phyloP scores from a whole-genome alignment of 2,329 filamentous ascomycete species.

The Colletotrichum chrysophilum region DNA sequence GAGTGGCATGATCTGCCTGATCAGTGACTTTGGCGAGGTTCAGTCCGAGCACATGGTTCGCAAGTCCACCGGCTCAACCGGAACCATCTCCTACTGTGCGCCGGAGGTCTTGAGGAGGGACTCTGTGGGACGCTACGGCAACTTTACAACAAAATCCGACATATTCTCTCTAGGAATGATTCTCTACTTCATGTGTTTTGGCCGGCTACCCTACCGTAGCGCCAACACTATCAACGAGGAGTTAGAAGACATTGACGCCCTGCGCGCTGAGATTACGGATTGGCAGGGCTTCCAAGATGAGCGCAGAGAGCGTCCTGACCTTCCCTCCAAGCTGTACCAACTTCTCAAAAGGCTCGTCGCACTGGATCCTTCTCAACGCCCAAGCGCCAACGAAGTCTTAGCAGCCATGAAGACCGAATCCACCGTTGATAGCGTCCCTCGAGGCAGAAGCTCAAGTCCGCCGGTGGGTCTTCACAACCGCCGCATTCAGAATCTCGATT shows the following conservation, averaged over 20 bases:
- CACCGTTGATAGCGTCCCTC: constrained; percentile 46
- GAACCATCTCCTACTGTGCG: constrained; percentile 96
- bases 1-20: constrained; percentile 76
- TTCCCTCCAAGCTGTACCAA: constrained; percentile 85
- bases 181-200: constrained; percentile 97
- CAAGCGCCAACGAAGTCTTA: constrained; percentile 86
- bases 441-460: constrained; percentile 36
- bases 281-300: constrained; percentile 90
- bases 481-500: constrained; percentile 62
- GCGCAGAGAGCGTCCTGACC: constrained; percentile 74
- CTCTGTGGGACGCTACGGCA: constrained; percentile 75
- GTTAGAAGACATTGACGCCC: constrained; percentile 84
- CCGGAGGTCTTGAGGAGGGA: constrained; percentile 85
- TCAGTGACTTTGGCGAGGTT: constrained; percentile 98
- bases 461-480: constrained; percentile 45
- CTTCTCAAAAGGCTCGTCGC: constrained; percentile 83
- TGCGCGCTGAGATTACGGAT: constrained; percentile 82
- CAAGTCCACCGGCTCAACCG: constrained; percentile 91
- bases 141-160: constrained; percentile 96
- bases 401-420: constrained; percentile 75
- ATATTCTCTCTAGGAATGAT: constrained; percentile 99
- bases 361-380: constrained; percentile 76
- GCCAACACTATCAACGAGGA: constrained; percentile 90
- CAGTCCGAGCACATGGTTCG: constrained; percentile 82
- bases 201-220: constrained; percentile 81